Base-by-base conservation (phyloP, 2,329 filamentous ascomycete genomes). In the Xylariaceae sp. region DNA sequence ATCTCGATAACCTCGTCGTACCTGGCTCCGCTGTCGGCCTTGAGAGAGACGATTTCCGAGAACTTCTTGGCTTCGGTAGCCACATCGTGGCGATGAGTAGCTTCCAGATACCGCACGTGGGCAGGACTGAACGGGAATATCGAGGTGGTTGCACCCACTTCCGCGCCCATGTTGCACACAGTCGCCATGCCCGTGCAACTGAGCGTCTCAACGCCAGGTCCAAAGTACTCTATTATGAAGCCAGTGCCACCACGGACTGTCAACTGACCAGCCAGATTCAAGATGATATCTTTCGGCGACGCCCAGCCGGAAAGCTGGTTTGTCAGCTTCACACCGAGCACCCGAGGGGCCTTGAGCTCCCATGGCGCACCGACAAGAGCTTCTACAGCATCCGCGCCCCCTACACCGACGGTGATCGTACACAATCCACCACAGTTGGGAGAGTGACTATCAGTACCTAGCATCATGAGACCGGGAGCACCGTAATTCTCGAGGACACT, bases 401-500 rank as follows among this genome's bases (percentile, higher is more conserved):
- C 93, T 26, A 98, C 93, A 64, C 93, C 93, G 62, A 98, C 97
- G 8, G 93, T 93, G 57, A 96, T 89, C 3, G 89, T 90, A 53
- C 87, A 89, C 41, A 97, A 73, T 44, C 93, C 93, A 55, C 93
- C 93, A n/a, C 89, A 93, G 61, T 97, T 98, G 33, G 93, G 93
- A 34, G 89, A 96, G 67, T 98, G 93, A 59, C 88, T 95, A 67
- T 98, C 93, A 22, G 93, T 98, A 42, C 93, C 93, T 31, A 98
- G 78, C 89, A 98, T 97, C 90, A 98, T 96, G 55, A 97, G 69
- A 37, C 93, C 93, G 16, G 93, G 93, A n/a, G 91, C 82, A 26
- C 90, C 87, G 63, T 98, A 98, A 69, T 98, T 97, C 72, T 98
- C 93, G 55, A 98, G 69, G 17, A 98, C 93, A 39, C 88, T 95